Conservation (phyloP, 1,139 yeast genomes). For the Taphrina pruni region DNA sequence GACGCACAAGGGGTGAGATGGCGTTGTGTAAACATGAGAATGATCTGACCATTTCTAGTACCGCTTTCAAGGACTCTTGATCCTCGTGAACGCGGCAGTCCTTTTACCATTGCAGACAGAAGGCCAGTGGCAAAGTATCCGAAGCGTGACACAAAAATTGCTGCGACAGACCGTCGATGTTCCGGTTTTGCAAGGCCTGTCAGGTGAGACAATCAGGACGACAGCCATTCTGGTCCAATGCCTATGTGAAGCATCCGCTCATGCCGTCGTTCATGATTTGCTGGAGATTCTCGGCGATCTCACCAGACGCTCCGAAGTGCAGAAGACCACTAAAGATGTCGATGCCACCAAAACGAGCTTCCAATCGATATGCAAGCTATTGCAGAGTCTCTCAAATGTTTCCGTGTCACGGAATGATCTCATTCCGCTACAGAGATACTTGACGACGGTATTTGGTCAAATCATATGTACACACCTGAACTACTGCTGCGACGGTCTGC, state of each 20-base stretch:
- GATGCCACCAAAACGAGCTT: background rate
- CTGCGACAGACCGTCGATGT: constrained; percentile 1
- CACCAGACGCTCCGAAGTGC: constrained; percentile 1
- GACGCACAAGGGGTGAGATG: constrained; percentile 60
- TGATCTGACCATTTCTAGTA: background rate
- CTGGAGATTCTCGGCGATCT: constrained; percentile 8
- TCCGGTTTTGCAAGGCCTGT: constrained; percentile 3
- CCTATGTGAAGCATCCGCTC: background rate
- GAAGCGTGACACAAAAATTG: background rate
- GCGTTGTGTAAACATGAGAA: background rate
- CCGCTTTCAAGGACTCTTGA: constrained; percentile 5
- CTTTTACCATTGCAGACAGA: background rate
- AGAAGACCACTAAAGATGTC: background rate
- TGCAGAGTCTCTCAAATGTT: background rate
- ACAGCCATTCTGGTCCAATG: background rate
- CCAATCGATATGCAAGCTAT: constrained; percentile 10
- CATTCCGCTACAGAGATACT: constrained; percentile 6
- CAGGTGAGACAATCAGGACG: constrained; percentile 7
- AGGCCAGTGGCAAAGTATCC: constrained; percentile 11
- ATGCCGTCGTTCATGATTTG: background rate
- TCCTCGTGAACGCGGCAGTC: background rate
- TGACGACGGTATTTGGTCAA: constrained; percentile 8
- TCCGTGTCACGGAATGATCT: constrained; percentile 3
- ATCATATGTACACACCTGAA: background rate
- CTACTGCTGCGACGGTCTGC: constrained; percentile 6